A percentile compares a stretch with the other conserved stretches of the same genome.
Conservation (phyloP, 371 early-diverging fungal genomes). For the Mortierella sp. region DNA sequence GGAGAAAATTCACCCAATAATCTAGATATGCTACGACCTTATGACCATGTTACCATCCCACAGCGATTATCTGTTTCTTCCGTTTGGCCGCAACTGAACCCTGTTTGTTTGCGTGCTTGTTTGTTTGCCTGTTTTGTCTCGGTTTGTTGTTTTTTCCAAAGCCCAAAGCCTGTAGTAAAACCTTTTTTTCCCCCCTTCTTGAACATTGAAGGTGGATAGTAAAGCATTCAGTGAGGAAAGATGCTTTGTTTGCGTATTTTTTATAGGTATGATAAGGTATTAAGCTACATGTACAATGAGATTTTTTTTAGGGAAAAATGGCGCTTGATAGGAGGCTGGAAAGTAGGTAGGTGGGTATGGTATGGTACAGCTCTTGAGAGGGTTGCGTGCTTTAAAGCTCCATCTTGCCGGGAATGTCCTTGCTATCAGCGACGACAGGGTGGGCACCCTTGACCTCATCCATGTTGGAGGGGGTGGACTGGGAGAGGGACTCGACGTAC, state of each 20-base stretch:
- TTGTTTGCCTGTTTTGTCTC: too few relatives aligned
- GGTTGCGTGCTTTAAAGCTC: not conserved
- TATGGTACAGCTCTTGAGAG: not conserved
- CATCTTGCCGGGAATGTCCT: not conserved
- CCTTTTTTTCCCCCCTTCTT: too few relatives aligned
- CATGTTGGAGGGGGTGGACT: slow-evolving; percentile 3
- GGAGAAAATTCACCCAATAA: too few relatives aligned
- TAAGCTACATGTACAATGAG: slow-evolving; percentile 8
- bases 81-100: too few relatives aligned
- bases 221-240: not conserved
- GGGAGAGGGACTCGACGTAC: slow-evolving; percentile 26
- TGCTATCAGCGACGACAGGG: not conserved
- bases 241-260: not conserved
- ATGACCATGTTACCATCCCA: too few relatives aligned
- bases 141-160: too few relatives aligned
- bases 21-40: too few relatives aligned
- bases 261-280: not conserved
- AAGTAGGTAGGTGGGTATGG: not conserved
- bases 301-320: not conserved
- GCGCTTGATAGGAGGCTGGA: not conserved
- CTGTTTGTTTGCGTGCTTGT: too few relatives aligned
- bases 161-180: too few relatives aligned
- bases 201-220: not conserved
- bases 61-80: too few relatives aligned
- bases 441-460: slow-evolving; percentile 1